Evolutionary conservation across 2,329 filamentous ascomycete species (phyloP).

Genomic region (Fusarium agapanthi): DNA sequence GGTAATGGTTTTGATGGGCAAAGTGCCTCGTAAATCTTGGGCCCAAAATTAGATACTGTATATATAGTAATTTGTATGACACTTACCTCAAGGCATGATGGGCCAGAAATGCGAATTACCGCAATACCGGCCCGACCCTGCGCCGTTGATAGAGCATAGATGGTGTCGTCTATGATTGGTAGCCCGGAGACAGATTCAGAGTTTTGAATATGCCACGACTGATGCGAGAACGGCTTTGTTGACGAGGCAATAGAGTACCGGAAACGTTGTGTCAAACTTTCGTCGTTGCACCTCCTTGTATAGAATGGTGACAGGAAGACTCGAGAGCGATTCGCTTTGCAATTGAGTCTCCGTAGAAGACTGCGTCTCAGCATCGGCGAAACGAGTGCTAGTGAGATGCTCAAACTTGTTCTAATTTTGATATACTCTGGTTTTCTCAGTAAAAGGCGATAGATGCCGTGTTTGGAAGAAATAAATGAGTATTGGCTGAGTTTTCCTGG

Average conservation of each 20-base stretch:
- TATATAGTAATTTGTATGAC: neutral
- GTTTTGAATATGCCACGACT: constrained; percentile 5
- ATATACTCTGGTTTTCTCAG: neutral
- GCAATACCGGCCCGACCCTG: constrained; percentile 89
- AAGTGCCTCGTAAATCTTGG: constrained; percentile 59
- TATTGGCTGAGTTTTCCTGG: neutral
- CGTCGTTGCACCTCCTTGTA: neutral
- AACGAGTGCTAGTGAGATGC: neutral
- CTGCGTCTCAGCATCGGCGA: constrained; percentile 40
- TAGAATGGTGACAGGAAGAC: neutral
- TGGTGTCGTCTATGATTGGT: constrained; percentile 64
- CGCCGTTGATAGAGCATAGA: constrained; percentile 92
- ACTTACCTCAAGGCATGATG: constrained; percentile 72
- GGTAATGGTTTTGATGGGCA: constrained; percentile 58
- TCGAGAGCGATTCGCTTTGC: constrained; percentile 7
- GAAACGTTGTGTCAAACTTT: neutral
- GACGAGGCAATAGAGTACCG: neutral
- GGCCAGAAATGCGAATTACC: constrained; percentile 86
- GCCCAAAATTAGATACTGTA: neutral
- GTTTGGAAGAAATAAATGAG: neutral
- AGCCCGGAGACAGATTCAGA: constrained; percentile 14
- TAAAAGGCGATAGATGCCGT: neutral
- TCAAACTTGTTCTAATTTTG: neutral
- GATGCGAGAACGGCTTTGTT: constrained; percentile 18
- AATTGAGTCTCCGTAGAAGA: constrained; percentile 33